Conservation (phyloP, 2,329 filamentous ascomycete species). For the Trichophyton simii region DNA sequence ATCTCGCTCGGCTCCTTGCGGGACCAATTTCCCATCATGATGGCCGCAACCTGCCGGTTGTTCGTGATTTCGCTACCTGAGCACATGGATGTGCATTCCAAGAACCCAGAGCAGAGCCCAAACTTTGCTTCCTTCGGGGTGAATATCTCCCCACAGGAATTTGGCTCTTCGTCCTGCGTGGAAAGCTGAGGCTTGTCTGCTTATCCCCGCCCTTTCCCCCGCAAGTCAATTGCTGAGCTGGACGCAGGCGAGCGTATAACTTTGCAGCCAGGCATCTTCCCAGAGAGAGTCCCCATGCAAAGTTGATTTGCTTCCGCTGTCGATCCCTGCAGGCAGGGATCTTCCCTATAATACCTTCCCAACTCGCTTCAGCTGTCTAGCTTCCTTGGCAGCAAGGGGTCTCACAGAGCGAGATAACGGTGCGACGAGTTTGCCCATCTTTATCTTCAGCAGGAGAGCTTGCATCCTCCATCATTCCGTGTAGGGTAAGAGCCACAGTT, state of each 20-base stretch:
- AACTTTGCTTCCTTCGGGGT: not conserved
- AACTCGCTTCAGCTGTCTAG: not conserved
- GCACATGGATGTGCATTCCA: not conserved
- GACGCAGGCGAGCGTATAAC: not conserved
- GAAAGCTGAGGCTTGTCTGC: not conserved
- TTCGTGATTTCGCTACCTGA: not conserved
- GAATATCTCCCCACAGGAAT: not conserved
- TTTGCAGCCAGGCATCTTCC: not conserved
- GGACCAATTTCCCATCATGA: not conserved
- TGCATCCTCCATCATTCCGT: not conserved
- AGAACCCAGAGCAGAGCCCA: not conserved
- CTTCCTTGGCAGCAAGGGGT: not conserved
- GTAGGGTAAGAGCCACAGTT: not conserved
- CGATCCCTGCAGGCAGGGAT: not conserved
- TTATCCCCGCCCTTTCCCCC: not conserved
- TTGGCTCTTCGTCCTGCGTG: not conserved
- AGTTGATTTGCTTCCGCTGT: not conserved
- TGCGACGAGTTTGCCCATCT: not conserved
- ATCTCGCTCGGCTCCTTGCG: not conserved
- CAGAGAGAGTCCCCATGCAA: not conserved
- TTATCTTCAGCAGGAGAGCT: not conserved
- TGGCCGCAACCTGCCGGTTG: not conserved
- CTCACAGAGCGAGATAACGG: not conserved
- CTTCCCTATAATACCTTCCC: not conserved
- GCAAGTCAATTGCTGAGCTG: conserved; percentile 1